Evolutionary conservation across 1,284 basidiomycete genomes (phyloP), one percentile per base, ranked within the genome.

Genomic region (Anthracocystis walkeri): DNA sequence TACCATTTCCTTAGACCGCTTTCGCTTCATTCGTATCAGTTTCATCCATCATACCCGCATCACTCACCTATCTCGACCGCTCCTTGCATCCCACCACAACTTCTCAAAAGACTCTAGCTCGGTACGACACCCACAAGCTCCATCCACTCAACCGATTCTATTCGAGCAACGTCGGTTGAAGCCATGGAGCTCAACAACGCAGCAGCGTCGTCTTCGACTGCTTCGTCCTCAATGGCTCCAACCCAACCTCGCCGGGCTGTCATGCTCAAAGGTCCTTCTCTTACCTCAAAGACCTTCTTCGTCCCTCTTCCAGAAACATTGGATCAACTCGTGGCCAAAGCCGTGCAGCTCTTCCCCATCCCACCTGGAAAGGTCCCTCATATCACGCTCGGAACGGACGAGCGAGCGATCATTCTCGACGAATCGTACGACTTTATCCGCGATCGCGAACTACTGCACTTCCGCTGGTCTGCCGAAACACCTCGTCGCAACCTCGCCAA

Each of bases 401-500:
- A 75, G 58, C 64, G 77, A 33, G 81, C 81, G 27, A 74, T 82
- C 59, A 58, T 84, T 25, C 66, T 82, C n/a, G 48, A 77, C 23
- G 82, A 84, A 53, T 76, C 80, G 1, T 73, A 80, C 58, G 77
- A 77, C 7, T 81, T 81, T 46, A 65, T 84, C 8, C 75, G 78
- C 49, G 82, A 84, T 48, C 68, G 82, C 21, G 82, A 84, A 42
- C 61, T 82, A 8, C 57, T 84, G 21, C 70, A 79, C 33, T 74
- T 84, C 35, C 78, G 80, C n/a, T 84, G 82, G 82, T 60, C 66
- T 1, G 67, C 79, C 11, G 68, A 77, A 18, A 80, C 78, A 4
- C 75, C 69, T 35, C 71, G 66, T 31, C 64, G 67, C 46, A 77
- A 58, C 42, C 64, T 64, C 51, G 76, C 66, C 52, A 73, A 68